Conservation (phyloP, 495 filamentous ascomycete species). For the Articulospora tetracladia region DNA sequence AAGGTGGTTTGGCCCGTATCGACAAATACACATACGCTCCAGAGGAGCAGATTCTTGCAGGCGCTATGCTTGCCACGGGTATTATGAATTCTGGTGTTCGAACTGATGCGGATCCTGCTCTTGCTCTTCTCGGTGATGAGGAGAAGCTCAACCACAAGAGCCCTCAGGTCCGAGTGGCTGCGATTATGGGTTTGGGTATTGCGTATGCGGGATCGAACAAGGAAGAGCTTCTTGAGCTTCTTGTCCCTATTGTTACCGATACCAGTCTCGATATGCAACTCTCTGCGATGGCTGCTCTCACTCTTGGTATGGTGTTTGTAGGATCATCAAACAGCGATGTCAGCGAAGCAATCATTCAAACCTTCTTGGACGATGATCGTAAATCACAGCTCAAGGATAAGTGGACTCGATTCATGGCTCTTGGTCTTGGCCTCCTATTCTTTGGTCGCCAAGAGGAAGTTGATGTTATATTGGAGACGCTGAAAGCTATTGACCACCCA, state of each 20-base stretch:
- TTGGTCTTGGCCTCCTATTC: slow-evolving; percentile 90
- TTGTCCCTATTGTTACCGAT: slow-evolving; percentile 84
- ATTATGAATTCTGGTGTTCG: slow-evolving; percentile 91
- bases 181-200: slow-evolving; percentile 93
- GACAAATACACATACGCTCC: slow-evolving; percentile 83
- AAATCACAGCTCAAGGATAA: slow-evolving; percentile 88
- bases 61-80: slow-evolving; percentile 83
- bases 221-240: slow-evolving; percentile 71
- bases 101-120: slow-evolving; percentile 77
- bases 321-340: slow-evolving; percentile 87
- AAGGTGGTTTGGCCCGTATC: slow-evolving; percentile 82
- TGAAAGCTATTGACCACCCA: slow-evolving; percentile 93
- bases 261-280: slow-evolving; percentile 84
- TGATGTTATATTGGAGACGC: slow-evolving; percentile 87
- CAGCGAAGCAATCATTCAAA: slow-evolving; percentile 82
- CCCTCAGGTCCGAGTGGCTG: slow-evolving; percentile 67
- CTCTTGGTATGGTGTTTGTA: slow-evolving; percentile 87
- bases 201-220: slow-evolving; percentile 91
- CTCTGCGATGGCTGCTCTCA: slow-evolving; percentile 91
- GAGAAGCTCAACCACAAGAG: slow-evolving; percentile 76
- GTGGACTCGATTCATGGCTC: slow-evolving; percentile 94
- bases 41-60: slow-evolving; percentile 86
- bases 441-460: slow-evolving; percentile 97
- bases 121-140: slow-evolving; percentile 76
- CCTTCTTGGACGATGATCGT: slow-evolving; percentile 86